Evolutionary conservation across 441 rosid species (phyloP).

Genomic region (Corymbia calophylla): DNA sequence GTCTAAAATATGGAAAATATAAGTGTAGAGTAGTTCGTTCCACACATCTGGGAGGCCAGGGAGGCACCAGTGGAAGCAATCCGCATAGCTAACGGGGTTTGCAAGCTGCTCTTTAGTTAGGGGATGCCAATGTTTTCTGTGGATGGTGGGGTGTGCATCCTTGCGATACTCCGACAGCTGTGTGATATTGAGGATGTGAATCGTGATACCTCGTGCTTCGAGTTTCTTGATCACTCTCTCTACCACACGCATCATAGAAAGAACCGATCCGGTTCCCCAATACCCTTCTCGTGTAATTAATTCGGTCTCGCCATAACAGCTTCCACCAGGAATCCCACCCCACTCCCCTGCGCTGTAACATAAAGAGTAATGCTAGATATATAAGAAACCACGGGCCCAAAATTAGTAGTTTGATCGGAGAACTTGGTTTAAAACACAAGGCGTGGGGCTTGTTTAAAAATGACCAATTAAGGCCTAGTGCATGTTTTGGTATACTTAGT

Average conservation of each 20-base stretch:
- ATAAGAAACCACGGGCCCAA: not conserved
- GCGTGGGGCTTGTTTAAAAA: not conserved
- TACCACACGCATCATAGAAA: not conserved
- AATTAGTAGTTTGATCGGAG: not conserved
- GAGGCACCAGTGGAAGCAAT: not conserved
- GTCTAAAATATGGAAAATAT: conserved; percentile 11
- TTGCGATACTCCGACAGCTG: not conserved
- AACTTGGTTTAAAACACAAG: not conserved
- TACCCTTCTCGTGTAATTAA: not conserved
- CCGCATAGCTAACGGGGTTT: not conserved
- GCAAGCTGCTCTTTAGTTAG: not conserved
- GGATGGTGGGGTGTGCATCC: not conserved
- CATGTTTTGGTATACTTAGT: not conserved
- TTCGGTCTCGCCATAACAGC: not conserved
- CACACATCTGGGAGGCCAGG: conserved; percentile 36
- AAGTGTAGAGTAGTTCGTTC: conserved; percentile 55
- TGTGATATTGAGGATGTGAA: not conserved
- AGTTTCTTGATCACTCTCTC: not conserved
- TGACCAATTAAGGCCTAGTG: not conserved
- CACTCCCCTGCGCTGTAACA: not conserved
- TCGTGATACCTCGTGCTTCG: not conserved
- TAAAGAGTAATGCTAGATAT: not conserved
- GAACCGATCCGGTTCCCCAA: not conserved
- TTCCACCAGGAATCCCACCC: not conserved
- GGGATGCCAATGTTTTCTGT: not conserved